Percentiles rank a stretch among this genome's conserved stretches.
Conservation (phyloP, 2,329 filamentous ascomycete species). For the Microdochium bolleyi region DNA sequence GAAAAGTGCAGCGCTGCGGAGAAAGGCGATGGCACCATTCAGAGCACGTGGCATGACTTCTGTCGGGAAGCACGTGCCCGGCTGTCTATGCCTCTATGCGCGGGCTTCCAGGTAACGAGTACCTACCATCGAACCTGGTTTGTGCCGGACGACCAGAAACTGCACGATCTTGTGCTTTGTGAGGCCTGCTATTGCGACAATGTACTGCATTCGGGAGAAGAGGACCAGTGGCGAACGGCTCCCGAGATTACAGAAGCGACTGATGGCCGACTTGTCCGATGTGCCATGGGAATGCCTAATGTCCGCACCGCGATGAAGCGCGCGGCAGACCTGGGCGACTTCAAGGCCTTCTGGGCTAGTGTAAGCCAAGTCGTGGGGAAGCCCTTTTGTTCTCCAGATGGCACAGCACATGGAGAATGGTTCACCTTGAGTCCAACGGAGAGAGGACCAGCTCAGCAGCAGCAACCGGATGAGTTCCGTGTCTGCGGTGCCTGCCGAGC, state of each 20-base stretch:
- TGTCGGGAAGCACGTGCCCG: constrained; percentile 17
- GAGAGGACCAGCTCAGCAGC: background rate
- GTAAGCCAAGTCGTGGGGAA: constrained; percentile 15
- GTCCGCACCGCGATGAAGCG: constrained; percentile 19
- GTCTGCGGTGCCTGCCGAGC: constrained; percentile 27
- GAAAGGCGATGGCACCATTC: constrained; percentile 6
- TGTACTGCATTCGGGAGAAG: constrained; percentile 20
- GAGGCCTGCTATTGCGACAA: constrained; percentile 28
- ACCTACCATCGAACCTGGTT: constrained; percentile 23
- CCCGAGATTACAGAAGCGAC: constrained; percentile 3
- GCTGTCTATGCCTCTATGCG: constrained; percentile 17
- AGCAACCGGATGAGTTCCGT: constrained; percentile 15
- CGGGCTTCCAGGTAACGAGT: constrained; percentile 8
- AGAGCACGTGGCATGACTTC: constrained; percentile 24
- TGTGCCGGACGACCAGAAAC: constrained; percentile 13
- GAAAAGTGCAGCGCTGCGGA: constrained; percentile 2
- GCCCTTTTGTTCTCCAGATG: constrained; percentile 19
- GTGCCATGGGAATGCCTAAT: constrained; percentile 21
- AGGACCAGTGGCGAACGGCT: constrained; percentile 12
- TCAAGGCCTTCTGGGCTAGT: constrained; percentile 23
- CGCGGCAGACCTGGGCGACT: constrained; percentile 19
- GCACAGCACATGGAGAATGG: constrained; percentile 12
- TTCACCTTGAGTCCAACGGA: background rate
- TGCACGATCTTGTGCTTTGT: constrained; percentile 21
- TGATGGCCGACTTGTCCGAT: constrained; percentile 9